Evolutionary conservation across 169 alveolate species (phyloP), one percentile per base, ranked within the genome.

Genomic region (Babesia gibsoni): DNA sequence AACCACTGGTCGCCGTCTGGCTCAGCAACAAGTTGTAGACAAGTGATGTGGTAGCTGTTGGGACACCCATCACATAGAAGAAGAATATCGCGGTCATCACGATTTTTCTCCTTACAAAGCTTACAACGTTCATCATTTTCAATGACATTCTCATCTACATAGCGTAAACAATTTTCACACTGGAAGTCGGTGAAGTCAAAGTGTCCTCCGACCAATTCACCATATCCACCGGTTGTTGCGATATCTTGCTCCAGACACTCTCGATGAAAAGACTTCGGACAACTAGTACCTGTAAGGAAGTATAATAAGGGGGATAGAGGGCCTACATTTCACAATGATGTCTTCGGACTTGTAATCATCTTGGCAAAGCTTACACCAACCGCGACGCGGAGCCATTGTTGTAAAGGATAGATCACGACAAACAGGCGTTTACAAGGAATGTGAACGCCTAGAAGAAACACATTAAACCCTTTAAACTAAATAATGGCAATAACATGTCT

Each of bases 21-120:
- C 46, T 89, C 95, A 29, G 89, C 92, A 18, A 67, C 90, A 35
- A 91, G 83, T 12, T 92, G 78, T 52, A 93, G 78, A 70, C 96
- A 93, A 16, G 90, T 74, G 27, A 89, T 83, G 73, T 93, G 96
- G 50, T 90, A 90, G 52, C 94, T 86, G 82, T 91, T 91, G 7
- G 96, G 96, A n/a, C 96, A 93, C 45, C 96, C 96, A 73, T 93
- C 96, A 45, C 96, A 93, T 70, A 91, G 73, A 41, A 93, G 84
- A 67, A 93, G 79, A 35, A 89, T 64, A 36, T 88, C 83, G 16
- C 89, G 82, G 29, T 87, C 79, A 29, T 90, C 90, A 30, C 88
- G 69, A 35, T 79, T 79, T 18, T 53, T 70, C 46, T 91, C 95
- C 48, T 82, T 57, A 45, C 95, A 91, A 49, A 91, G 73, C 67